Base-by-base conservation (phyloP, 768 basidiomycete genomes). In the Cubamyces sp. region DNA sequence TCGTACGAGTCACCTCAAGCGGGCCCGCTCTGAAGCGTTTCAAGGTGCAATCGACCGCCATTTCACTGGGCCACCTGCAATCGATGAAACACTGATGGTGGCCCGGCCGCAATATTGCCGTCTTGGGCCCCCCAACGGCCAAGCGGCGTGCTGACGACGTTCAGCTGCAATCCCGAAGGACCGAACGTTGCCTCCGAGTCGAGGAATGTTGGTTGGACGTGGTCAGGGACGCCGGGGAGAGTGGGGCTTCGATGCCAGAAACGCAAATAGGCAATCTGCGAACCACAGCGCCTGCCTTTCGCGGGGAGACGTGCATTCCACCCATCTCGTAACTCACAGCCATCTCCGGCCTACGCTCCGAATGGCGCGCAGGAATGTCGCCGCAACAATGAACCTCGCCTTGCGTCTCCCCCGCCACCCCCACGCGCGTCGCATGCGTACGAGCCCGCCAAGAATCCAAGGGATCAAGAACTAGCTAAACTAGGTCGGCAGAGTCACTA, bases 261-360 rank as follows among this genome's bases (percentile, higher is more conserved):
- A 25, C n/a, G 23, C 14, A 47, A 12, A 26, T 15, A 28, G 25
- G 14, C 21, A 40, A 39, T 37, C 34, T 18, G 5, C 51, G n/a
- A 53, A 53, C 51, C 23, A 53, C 51, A 53, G 51, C 51, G 34
- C 34, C 39, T 53, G 51, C 51, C 51, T 23, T 41, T 40, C 37
- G 4, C 21, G 51, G 51, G 14, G 25, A 16, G 48, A 15, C 2
- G 48, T 26, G 19, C 34, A 34, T 34, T 34, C 34, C 34, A 34
- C 11, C 34, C 34, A 34, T 34, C 11, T 11, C 34, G 34, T 34
- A 34, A 34, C 34, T 26, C 48, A 49, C 21, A 16, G 45, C 19
- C 23, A 14, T 46, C 45, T 19, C 23, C 45, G 18, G 21, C 21
- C 45, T 19, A 19, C 15, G 34, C 34, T 34, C 34, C 34, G 34